Evolutionary conservation across 2,329 filamentous ascomycete genomes (phyloP), one percentile per base, ranked within the genome.

Genomic region (Pseudocercospora macadamiae): DNA sequence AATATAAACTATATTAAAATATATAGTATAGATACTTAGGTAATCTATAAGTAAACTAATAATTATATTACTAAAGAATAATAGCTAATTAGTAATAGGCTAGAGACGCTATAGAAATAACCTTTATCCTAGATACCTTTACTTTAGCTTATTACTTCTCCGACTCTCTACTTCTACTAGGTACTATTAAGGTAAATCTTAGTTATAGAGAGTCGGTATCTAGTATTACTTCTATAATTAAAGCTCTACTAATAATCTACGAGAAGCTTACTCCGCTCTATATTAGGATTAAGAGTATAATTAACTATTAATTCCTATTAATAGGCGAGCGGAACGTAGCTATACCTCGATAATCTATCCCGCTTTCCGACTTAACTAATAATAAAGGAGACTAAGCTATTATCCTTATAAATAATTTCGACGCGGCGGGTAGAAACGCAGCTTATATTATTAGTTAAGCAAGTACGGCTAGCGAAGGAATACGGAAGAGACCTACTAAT

Each of bases 341-440:
- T 4, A 51, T 51, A 21, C 47, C 47, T 14, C 23, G 18, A 16
- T 9, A 51, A 25, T 14, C 47, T 19, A 16, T 26, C 23, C 32
- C 21, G 14, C 14, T 51, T 51, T 14, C 28, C 14, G 47, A 32
- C 12, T 32, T 25, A 7, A 30, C 23, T n/a, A 26, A 9, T 16
- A 12, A 16, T 9, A 12, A 51, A 26, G 47, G 12, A 12, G 12
- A 32, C 28, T 7, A 32, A 32, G 12, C 28, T 32, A 32, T 12
- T 12, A 32, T 32, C 4, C 47, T 51, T 9, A 39, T 76, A 18
- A 76, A 75, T 63, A 75, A 73, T 53, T 76, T 75, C 55, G 63
- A 67, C 32, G 74, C 74, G 2, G 67, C 71, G 6, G 74, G 74
- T n/a, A 72, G 74, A 2, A 76, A 76, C 28, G 23, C 54, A 8